phyloP scores from a whole-genome alignment of 1,284 basidiomycete species.

The Takashimella tepidaria region DNA sequence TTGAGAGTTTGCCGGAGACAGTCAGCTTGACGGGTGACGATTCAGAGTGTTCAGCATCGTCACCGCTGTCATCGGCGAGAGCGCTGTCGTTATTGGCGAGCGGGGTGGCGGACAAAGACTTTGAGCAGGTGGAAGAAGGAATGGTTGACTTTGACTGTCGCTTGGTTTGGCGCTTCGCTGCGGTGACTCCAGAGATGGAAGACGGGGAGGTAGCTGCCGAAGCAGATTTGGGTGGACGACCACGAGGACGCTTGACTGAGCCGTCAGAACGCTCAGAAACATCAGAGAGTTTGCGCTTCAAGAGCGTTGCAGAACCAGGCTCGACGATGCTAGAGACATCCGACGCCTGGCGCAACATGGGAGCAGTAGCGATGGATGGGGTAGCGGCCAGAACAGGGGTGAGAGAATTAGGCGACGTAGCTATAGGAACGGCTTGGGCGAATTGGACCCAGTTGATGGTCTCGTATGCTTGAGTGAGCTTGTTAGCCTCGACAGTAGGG shows the following conservation, averaged over 20 bases:
- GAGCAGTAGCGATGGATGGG: neutral
- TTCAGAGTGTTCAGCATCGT: neutral
- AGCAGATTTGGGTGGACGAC: constrained; percentile 23
- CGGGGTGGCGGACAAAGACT: neutral
- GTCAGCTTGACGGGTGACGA: constrained; percentile 20
- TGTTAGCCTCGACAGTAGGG: neutral
- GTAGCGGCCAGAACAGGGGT: neutral
- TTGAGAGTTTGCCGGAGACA: constrained; percentile 33
- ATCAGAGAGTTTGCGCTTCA: constrained; percentile 36
- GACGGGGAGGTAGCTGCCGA: constrained; percentile 2
- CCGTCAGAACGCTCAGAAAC: constrained; percentile 14
- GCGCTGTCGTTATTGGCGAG: neutral
- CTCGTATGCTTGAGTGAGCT: constrained; percentile 14
- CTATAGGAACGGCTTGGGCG: constrained; percentile 7
- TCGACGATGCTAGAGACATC: too few relatives aligned
- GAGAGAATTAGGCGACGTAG: neutral
- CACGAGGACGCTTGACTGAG: constrained; percentile 26
- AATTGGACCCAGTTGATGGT: constrained; percentile 20
- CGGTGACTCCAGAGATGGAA: neutral
- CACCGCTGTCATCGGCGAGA: neutral
- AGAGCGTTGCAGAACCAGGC: constrained; percentile 9
- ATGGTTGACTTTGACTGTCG: constrained; percentile 16
- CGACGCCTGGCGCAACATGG: neutral
- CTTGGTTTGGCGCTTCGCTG: constrained; percentile 20
- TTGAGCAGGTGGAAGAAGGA: too few relatives aligned